Base-by-base conservation (phyloP, 164 flowering plant genomes). In the Malania oleifera region DNA sequence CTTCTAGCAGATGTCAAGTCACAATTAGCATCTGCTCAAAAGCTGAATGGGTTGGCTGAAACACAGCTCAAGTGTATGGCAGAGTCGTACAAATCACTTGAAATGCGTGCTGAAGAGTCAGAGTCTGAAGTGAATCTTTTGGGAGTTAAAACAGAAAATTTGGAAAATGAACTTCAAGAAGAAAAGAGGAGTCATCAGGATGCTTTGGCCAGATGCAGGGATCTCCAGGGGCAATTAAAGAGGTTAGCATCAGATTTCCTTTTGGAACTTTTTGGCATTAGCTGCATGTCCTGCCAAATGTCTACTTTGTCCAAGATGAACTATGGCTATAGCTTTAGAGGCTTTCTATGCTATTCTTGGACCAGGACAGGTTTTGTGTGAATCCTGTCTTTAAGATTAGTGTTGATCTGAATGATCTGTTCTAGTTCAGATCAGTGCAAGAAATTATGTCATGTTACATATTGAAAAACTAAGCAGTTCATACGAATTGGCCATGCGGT, bases 51-150 rank as follows among this genome's bases (percentile, higher is more conserved):
- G 65, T 80, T 95, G 76, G 81, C 90, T n/a, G 98, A 91, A 66
- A 91, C 96, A 26, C 99, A 95, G 78, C 85, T 95, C 39, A 95
- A 87, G 73, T 95, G 99, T 53, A 95, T 95, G 99, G 85, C 91
- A 50, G 99, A 91, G 67, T 87, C 99, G 39, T 95, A 91, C 64
- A 86, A 81, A 61, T 76, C 87, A 35, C 96, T 95, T 51, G 99
- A 95, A 78, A 70, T 54, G 15, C 85, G 85, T 51, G 78, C 89
- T 28, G 72, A 67, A 54, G 93, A 85, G 59, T 69, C 89, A 18
- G 87, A 80, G 65, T 64, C 75, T 57, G 89, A 89, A 72, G 65
- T 89, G 47, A 82, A 77, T 60, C 70, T 67, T 65, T 69, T 95
- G 20, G 74, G 49, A 57, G 78, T 34, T 31, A 81, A 77, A 61